These are phyloP conservation scores for Isabelozyma gotoi DNA, from an alignment of 805 yeast genomes.

Conservation along the genomic window DNA sequence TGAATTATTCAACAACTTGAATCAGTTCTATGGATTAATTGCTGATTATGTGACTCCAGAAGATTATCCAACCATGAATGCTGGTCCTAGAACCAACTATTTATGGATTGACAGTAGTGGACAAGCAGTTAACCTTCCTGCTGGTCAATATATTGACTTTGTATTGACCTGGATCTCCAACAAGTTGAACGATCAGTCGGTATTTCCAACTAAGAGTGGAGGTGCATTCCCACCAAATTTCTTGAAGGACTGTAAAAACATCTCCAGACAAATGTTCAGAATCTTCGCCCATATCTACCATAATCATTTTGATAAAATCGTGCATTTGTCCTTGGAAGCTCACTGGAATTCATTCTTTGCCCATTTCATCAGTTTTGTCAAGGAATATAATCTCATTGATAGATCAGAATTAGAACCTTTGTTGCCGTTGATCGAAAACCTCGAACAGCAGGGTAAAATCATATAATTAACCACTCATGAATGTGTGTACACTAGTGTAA, in stretches of 20 bases:
- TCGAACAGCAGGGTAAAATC: constrained; percentile 87
- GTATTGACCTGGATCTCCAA: constrained; percentile 88
- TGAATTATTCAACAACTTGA: constrained; percentile 82
- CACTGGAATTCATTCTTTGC: constrained; percentile 98
- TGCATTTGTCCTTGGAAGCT: constrained; percentile 91
- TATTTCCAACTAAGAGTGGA: constrained; percentile 90
- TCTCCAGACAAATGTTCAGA: constrained; percentile 88
- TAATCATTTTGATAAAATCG: constrained; percentile 89
- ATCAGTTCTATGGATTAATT: constrained; percentile 87
- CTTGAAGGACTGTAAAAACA: constrained; percentile 78
- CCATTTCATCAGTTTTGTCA: constrained; percentile 84
- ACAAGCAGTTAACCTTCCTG: constrained; percentile 84
- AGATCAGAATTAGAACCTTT: constrained; percentile 78
- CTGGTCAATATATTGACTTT: constrained; percentile 87
- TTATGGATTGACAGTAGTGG: constrained; percentile 81
- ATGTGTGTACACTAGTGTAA: background rate
- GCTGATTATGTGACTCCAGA: constrained; percentile 90
- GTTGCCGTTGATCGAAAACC: constrained; percentile 67
- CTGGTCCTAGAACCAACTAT: constrained; percentile 90
- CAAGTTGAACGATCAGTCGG: constrained; percentile 83
- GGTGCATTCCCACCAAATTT: constrained; percentile 88
- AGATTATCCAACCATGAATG: constrained; percentile 89
- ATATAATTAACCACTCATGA: constrained; percentile 29
- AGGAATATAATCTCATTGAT: constrained; percentile 81
- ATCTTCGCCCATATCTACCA: constrained; percentile 94